Base-by-base conservation (phyloP, 805 yeast genomes). In the Hanseniaspora valbyensis region DNA sequence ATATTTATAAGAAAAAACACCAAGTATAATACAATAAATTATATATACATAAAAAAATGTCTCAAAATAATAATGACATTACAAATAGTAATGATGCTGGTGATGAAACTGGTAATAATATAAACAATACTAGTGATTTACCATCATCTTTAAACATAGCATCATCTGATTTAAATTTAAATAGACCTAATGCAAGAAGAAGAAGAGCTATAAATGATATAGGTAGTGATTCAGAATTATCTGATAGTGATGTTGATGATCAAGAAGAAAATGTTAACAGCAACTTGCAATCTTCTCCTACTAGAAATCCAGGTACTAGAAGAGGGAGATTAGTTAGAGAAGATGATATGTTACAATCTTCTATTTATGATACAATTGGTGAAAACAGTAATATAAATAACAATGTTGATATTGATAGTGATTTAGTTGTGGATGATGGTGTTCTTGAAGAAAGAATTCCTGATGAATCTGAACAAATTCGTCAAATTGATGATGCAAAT, bases 281-380 rank as follows among this genome's bases (percentile, higher is more conserved):
- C 28, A 48, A 39, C 51, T 24, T 49, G 1, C 44, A 40, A 14
- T 48, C 51, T 9, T 48, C 52, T 39, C 50, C 41, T 2, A n/a
- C 21, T 2, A 42, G 41, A 33, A 57, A 58, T 60, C 52, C 59
- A 14, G 58, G 54, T n/a, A 55, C 56, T 41, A 59, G 65, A 51
- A 62, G 65, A 54, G 61, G 65, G 51, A 59, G 64, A 59, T 58
- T 61, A 53, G 62, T 58, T 22, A 58, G 57, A 7, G 56, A 58
- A 18, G 63, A 60, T 25, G 61, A 55, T 28, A 53, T 57, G 10
- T 28, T 48, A 3, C 37, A 48, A 14, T 48, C 51, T 3, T 48
- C 51, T 12, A 24, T 33, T 3, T 48, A 40, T 36, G 42, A 43
- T 22, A 40, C 46, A 4, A 42, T 42, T 24, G 45, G 45, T 34